Conservation (phyloP, 2,329 filamentous ascomycete species). For the Trichoderma guizhouense region DNA sequence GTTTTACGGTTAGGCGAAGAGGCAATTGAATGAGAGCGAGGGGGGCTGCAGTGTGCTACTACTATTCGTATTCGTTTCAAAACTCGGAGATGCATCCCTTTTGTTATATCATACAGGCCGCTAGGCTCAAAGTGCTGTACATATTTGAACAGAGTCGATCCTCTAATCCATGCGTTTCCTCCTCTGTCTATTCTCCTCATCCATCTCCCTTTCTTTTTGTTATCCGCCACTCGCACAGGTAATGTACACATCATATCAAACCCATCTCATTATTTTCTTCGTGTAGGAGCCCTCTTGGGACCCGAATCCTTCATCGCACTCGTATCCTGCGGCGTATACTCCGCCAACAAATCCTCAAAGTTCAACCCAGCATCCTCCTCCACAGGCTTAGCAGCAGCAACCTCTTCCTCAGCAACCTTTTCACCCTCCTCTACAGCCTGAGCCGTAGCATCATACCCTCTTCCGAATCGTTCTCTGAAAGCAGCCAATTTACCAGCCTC, state of each 20-base stretch:
- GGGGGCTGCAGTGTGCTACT: not conserved
- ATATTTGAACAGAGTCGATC: slow-evolving; percentile 20
- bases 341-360: slow-evolving; percentile 51
- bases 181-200: not conserved
- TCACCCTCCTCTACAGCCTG: slow-evolving; percentile 28
- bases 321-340: slow-evolving; percentile 44
- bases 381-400: slow-evolving; percentile 2
- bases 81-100: slow-evolving; percentile 25
- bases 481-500: slow-evolving; percentile 86
- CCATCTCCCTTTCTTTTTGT: not conserved
- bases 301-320: slow-evolving; percentile 35
- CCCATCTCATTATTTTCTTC: slow-evolving; percentile 40
- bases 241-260: not conserved
- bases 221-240: slow-evolving; percentile 18
- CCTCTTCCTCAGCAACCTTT: slow-evolving; percentile 24
- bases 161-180: slow-evolving; percentile 9
- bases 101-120: slow-evolving; percentile 37
- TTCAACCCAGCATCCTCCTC: slow-evolving; percentile 26
- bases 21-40: not conserved
- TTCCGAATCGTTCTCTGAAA: slow-evolving; percentile 81
- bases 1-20: not conserved
- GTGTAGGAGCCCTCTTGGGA: slow-evolving; percentile 43
- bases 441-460: slow-evolving; percentile 69
- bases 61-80: slow-evolving; percentile 8
- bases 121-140: slow-evolving; percentile 23